Base-by-base conservation (phyloP, 2,329 filamentous ascomycete species). In the Apiospora arundinis region DNA sequence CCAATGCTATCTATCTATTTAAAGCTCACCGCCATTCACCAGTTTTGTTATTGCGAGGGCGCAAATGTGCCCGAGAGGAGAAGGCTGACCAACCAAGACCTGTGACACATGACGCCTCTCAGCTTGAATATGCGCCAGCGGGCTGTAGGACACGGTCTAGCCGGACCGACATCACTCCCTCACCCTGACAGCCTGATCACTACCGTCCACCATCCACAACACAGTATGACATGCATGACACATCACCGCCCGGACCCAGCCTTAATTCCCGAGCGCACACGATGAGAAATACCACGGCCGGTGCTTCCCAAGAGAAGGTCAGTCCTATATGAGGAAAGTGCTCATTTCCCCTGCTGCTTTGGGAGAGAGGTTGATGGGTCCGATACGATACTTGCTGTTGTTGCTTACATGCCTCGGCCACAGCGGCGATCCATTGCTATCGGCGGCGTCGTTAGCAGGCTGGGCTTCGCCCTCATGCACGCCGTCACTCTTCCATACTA, bases 401-500 rank as follows among this genome's bases (percentile, higher is more conserved):
- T 28, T 32, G 25, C 60, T 40, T 14, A 40, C 60, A 65, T 65
- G 60, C 60, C 8, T 65, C 46, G n/a, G n/a, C 46, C 21, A 12
- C 46, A n/a, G n/a, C 46, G n/a, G 46, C 46, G 6, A 7, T 49
- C 46, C 21, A n/a, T 49, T 21, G 12, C 37, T 16, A 21, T 16
- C 60, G 42, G 44, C 28, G 42, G 44, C 23, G 40, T 67, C 16
- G 70, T 74, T 48, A 37, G 40, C 28, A 37, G 28, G 60, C n/a
- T 42, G 60, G 60, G 60, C 28, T 65, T 42, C 9, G n/a, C 40
- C 21, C 60, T 65, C 28, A 42, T 42, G 60, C 60, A 72, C 37
- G 68, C 75, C n/a, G n/a, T 77, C 42, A 78, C 76, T 1, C 72
- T 78, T 1, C 76, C 77, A 1, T 77, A 78, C 48, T 76, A 78